These are phyloP conservation scores for Starmerella powellii DNA, from an alignment of 805 yeast species.

Conservation along the genomic window DNA sequence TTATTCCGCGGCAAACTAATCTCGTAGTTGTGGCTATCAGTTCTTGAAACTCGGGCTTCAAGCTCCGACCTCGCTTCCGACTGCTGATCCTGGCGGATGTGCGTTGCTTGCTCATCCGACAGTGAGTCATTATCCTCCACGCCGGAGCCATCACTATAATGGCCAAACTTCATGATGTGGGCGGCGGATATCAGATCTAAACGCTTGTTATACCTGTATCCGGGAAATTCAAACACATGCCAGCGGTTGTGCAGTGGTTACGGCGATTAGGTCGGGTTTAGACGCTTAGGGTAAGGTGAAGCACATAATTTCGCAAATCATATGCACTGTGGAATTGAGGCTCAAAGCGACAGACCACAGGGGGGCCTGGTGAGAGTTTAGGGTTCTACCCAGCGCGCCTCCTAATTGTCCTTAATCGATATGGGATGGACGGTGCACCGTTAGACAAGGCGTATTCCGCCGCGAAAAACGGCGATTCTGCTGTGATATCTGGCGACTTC, in stretches of 20 bases:
- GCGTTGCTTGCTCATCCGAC: not conserved
- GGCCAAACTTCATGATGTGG: not conserved
- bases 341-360: too few species aligned
- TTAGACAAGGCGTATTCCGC: slow-evolving; percentile 37
- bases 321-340: too few species aligned
- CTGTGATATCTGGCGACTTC: slow-evolving; percentile 35
- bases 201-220: too few species aligned
- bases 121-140: not conserved
- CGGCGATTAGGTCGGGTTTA: too few species aligned
- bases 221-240: too few species aligned
- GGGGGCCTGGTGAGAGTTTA: too few species aligned
- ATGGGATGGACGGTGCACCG: slow-evolving; percentile 20
- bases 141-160: not conserved
- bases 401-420: not conserved
- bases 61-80: not conserved
- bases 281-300: too few species aligned
- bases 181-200: too few species aligned
- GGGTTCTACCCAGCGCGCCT: too few species aligned
- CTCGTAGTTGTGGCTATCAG: not conserved
- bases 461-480: slow-evolving; percentile 43
- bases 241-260: too few species aligned
- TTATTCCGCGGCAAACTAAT: not conserved
- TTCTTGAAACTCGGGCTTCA: not conserved
- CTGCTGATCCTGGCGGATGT: not conserved
- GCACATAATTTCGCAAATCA: too few species aligned